A percentile compares a stretch with the other conserved stretches of the same genome.
Evolutionary conservation across 306 rosid species (phyloP).

Genomic region (Mucuna pruriens): DNA sequence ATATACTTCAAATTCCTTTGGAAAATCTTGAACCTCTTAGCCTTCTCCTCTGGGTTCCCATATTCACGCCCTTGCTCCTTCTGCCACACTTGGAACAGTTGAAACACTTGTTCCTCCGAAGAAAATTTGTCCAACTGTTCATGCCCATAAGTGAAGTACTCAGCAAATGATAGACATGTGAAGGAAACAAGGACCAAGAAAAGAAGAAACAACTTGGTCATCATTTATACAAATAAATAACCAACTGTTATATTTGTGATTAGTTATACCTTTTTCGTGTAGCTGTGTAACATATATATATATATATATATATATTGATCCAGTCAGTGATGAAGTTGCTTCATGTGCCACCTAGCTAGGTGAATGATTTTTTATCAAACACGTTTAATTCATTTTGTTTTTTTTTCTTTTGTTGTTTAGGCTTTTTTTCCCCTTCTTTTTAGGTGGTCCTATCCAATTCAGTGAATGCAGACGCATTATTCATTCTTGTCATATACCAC

Average conservation of each 20-base stretch:
- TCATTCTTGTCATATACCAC: no score
- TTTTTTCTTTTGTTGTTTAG: neutral
- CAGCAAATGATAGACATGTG: slow-evolving; percentile 39
- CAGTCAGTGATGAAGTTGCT: neutral
- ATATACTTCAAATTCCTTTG: slow-evolving; percentile 55
- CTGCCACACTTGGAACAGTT: slow-evolving; percentile 62
- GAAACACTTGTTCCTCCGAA: slow-evolving; percentile 46
- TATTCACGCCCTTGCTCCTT: slow-evolving; percentile 56
- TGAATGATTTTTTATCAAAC: neutral
- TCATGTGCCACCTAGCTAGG: neutral
- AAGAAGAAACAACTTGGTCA: slow-evolving; percentile 29
- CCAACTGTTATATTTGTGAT: neutral
- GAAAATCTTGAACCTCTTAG: slow-evolving; percentile 50
- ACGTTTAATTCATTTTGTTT: neutral
- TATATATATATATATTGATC: no score
- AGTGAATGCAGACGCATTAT: neutral
- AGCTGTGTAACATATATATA: neutral
- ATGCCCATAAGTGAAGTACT: neutral
- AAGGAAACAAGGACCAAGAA: slow-evolving; percentile 23
- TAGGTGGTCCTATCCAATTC: neutral
- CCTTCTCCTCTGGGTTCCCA: slow-evolving; percentile 46
- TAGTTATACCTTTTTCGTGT: neutral
- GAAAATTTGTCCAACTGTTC: slow-evolving; percentile 30
- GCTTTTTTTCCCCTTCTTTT: neutral
- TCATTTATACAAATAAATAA: neutral